These are phyloP conservation scores for Galerina marginata DNA, from an alignment of 768 basidiomycete genomes.

Conservation along the genomic window DNA sequence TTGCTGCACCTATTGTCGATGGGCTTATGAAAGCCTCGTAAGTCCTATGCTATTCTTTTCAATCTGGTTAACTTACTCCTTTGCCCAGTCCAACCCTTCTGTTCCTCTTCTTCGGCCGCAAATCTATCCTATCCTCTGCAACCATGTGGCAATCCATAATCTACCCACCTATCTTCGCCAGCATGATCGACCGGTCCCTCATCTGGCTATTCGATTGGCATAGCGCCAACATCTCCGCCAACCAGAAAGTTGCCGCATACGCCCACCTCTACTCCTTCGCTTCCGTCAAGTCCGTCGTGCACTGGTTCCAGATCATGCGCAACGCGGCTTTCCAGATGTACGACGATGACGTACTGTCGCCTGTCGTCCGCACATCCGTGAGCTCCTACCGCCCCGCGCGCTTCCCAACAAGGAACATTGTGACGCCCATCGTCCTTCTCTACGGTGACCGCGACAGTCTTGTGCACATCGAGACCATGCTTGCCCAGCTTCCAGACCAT, in stretches of 20 bases:
- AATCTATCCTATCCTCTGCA: constrained; percentile 80
- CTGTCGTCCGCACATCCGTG: constrained; percentile 51
- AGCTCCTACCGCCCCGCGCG: constrained; percentile 70
- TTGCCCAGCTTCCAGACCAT: constrained; percentile 69
- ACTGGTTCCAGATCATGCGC: constrained; percentile 94
- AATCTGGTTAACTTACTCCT: not conserved
- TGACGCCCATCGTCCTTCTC: constrained; percentile 75
- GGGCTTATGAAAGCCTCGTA: constrained; percentile 87
- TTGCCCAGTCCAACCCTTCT: constrained; percentile 68
- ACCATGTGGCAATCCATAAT: constrained; percentile 84
- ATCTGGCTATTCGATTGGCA: constrained; percentile 80
- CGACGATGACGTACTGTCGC: constrained; percentile 69
- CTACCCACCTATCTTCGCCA: constrained; percentile 82
- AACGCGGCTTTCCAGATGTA: constrained; percentile 83
- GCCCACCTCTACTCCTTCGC: constrained; percentile 84
- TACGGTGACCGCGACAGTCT: constrained; percentile 79
- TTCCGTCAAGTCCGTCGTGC: constrained; percentile 84
- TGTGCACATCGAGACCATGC: constrained; percentile 82
- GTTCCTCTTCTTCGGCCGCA: constrained; percentile 86
- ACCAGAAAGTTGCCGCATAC: constrained; percentile 81
- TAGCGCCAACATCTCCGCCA: constrained; percentile 62
- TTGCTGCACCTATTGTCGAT: constrained; percentile 80
- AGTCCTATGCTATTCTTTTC: constrained; percentile 31
- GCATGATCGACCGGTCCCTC: constrained; percentile 70
- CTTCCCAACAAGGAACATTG: constrained; percentile 85